Evolutionary conservation across 495 filamentous ascomycete species (phyloP), one percentile per base, ranked within the genome.

Genomic region (Zalerion maritima): DNA sequence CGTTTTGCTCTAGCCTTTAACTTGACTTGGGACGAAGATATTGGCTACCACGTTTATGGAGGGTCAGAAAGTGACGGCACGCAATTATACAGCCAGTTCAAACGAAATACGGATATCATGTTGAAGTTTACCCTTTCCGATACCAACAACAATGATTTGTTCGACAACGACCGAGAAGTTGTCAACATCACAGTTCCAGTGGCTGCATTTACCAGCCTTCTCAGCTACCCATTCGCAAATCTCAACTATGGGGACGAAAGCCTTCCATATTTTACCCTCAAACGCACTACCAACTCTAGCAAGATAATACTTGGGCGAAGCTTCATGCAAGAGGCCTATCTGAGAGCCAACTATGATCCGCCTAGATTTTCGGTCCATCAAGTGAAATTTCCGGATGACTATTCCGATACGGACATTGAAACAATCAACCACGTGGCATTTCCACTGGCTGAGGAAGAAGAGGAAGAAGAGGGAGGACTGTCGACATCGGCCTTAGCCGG

Each of bases 301-400:
- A 59, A 71, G 33, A 60, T 64, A 37, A 69, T 71, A n/a, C 60
- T 81, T 36, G 76, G 76, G n/a, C 66, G 76, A 16, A 49, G 57
- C 3, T 81, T 81, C 38, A 57, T 81, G 33, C 76, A 81, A 52
- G 76, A 80, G 47, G 64, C 71, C 10, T 81, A 81, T 36, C 40
- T 81, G 7, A 67, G 70, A 11, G 67, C 63, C n/a, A 68, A 74
- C 35, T 80, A 78, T 45, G 74, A 80, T 28, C 57, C 60, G 14
- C 56, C 55, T 14, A 60, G 48, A 18, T 78, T 79, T 40, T 77
- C 64, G 1, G 32, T 79, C 3, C 59, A 70, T 31, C 61, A 73
- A 37, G 69, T 71, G 6, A 50, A 49, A 14, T 75, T 71, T 36
- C 55, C 58, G 12, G 36, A n/a, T n/a, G n/a, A 52, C 6, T 53